Percentiles rank a stretch among this genome's conserved stretches.
phyloP scores from a whole-genome alignment of 2,329 filamentous ascomycete genomes.

The Endothia cerciana region DNA sequence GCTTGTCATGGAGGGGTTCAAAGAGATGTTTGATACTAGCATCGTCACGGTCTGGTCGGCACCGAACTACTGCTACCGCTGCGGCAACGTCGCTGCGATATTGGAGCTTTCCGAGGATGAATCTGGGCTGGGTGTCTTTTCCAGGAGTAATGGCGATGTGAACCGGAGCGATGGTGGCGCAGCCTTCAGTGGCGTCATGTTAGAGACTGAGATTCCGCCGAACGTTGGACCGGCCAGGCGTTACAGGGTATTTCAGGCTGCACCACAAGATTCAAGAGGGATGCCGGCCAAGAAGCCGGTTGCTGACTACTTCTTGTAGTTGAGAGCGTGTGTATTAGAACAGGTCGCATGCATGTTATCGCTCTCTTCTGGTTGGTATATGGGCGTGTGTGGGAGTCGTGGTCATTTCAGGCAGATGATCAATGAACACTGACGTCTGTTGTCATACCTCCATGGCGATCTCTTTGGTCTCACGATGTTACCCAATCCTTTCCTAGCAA shows the following conservation, averaged over 20 bases:
- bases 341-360: neutral
- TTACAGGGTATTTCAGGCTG: constrained; percentile 95
- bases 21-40: constrained; percentile 96
- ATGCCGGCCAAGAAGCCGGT: constrained; percentile 99
- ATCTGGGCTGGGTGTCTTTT: constrained; percentile 71
- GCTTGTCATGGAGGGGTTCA: constrained; percentile 98
- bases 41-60: constrained; percentile 99
- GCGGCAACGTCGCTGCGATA: constrained; percentile 93
- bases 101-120: constrained; percentile 90
- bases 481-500: neutral
- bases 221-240: constrained; percentile 78
- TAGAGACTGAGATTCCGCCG: constrained; percentile 48
- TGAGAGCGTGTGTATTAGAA: neutral
- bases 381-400: too few relatives aligned
- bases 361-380: neutral
- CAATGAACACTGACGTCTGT: neutral
- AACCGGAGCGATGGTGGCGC: constrained; percentile 57
- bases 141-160: constrained; percentile 73
- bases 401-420: neutral
- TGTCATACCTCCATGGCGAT: neutral
- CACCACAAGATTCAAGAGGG: constrained; percentile 90
- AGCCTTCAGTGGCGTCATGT: constrained; percentile 48
- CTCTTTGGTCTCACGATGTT: neutral
- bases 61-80: constrained; percentile 95
- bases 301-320: constrained; percentile 88